Percentiles rank a stretch among this genome's conserved stretches.
phyloP scores from a whole-genome alignment of 768 basidiomycete genomes.

The Lactarius trivialis region DNA sequence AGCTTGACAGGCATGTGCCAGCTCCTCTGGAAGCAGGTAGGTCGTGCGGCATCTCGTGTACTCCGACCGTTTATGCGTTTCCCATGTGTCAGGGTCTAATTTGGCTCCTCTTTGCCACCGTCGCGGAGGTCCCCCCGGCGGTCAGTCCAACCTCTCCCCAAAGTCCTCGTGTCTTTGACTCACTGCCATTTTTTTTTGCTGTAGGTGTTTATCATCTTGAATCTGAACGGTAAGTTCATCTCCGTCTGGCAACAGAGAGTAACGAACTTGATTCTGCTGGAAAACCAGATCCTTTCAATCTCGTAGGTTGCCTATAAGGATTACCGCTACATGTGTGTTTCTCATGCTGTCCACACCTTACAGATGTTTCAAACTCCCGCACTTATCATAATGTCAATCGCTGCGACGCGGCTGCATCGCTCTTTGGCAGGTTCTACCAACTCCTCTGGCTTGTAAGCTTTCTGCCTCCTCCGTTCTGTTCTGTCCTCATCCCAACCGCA shows the following conservation, averaged over 20 bases:
- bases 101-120: not conserved
- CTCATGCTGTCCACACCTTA: not conserved
- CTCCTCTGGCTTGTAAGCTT: not conserved
- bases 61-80: not conserved
- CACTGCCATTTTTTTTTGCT: not conserved
- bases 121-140: not conserved
- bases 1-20: not conserved
- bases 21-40: constrained; percentile 12
- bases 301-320: not conserved
- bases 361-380: constrained; percentile 4
- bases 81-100: not conserved
- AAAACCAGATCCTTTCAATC: not conserved
- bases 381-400: not conserved
- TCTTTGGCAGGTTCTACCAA: not conserved
- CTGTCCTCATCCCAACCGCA: not conserved
- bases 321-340: not conserved
- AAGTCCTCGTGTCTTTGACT: not conserved
- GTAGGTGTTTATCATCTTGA: constrained; percentile 1
- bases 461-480: not conserved
- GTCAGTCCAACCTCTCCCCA: not conserved
- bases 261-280: not conserved
- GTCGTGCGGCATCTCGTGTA: not conserved
- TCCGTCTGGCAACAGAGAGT: not conserved
- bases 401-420: constrained; percentile 14
- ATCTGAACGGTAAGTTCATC: not conserved